Conservation (phyloP, 164 flowering plant species). For the Aristolochia fimbriata region DNA sequence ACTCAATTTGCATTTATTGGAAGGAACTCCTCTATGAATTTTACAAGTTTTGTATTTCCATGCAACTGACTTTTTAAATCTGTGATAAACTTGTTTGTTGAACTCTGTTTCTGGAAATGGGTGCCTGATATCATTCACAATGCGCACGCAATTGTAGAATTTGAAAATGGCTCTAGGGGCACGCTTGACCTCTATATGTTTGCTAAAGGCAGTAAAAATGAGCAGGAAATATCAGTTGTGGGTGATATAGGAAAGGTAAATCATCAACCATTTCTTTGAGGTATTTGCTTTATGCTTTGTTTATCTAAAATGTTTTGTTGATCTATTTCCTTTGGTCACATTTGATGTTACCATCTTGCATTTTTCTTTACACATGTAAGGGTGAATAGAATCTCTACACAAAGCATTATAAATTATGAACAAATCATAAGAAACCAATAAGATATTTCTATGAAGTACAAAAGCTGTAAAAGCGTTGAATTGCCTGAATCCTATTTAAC, state of each 20-base stretch:
- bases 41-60: too few relatives aligned
- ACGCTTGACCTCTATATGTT: slow-evolving; percentile 98
- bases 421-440: too few relatives aligned
- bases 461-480: too few relatives aligned
- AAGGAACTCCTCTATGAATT: too few relatives aligned
- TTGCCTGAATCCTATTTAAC: too few relatives aligned
- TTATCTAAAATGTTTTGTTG: too few relatives aligned
- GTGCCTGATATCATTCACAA: slow-evolving; percentile 95
- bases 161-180: slow-evolving; percentile 82
- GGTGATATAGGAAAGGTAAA: slow-evolving; percentile 81
- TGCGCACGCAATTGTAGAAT: slow-evolving; percentile 85
- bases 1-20: too few relatives aligned
- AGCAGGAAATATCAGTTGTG: slow-evolving; percentile 94
- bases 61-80: too few relatives aligned
- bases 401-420: too few relatives aligned
- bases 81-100: neutral
- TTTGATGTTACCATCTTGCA: neutral
- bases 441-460: too few relatives aligned
- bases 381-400: too few relatives aligned
- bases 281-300: neutral
- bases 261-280: neutral
- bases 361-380: neutral
- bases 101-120: slow-evolving; percentile 26
- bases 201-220: slow-evolving; percentile 97
- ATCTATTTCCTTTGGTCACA: neutral